Percentiles rank a stretch among this genome's conserved stretches.
These are phyloP conservation scores for Phytophthora pluvialis DNA, from an alignment of 352 stramenopile genomes.

Conservation along the genomic window DNA sequence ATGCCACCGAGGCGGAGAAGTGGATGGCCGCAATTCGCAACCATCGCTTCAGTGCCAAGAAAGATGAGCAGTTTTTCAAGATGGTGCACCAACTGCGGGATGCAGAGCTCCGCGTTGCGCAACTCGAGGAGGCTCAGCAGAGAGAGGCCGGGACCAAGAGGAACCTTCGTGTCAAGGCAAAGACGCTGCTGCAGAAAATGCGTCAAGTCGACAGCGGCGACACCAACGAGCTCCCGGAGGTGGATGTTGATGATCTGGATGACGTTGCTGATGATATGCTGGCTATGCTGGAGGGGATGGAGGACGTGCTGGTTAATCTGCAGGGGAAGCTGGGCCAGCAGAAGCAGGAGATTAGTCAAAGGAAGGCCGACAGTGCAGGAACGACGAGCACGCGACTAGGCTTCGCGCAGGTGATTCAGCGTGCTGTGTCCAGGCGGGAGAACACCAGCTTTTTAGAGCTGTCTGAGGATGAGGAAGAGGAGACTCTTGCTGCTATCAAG, in stretches of 20 bases:
- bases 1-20: constrained; percentile 48
- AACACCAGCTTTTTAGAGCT: constrained; percentile 31
- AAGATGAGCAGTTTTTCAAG: constrained; percentile 47
- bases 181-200: constrained; percentile 45
- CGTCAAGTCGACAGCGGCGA: constrained; percentile 40
- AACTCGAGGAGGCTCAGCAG: constrained; percentile 41
- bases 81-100: constrained; percentile 46
- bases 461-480: constrained; percentile 36
- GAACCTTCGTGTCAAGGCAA: constrained; percentile 32
- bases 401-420: constrained; percentile 37
- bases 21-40: constrained; percentile 79
- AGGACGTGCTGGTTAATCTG: constrained; percentile 63
- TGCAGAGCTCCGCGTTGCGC: constrained; percentile 38
- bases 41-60: constrained; percentile 70
- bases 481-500: constrained; percentile 34
- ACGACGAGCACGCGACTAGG: constrained; percentile 27
- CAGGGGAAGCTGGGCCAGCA: constrained; percentile 57
- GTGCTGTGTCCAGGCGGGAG: constrained; percentile 32
- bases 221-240: constrained; percentile 27
- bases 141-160: constrained; percentile 29
- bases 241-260: constrained; percentile 29
- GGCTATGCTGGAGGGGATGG: constrained; percentile 51
- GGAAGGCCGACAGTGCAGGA: constrained; percentile 37
- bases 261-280: constrained; percentile 44
- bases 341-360: constrained; percentile 41